A percentile compares a stretch with the other conserved stretches of the same genome.
These are phyloP conservation scores for Castanospermum australe DNA, from an alignment of 306 rosid species.

Conservation along the genomic window DNA sequence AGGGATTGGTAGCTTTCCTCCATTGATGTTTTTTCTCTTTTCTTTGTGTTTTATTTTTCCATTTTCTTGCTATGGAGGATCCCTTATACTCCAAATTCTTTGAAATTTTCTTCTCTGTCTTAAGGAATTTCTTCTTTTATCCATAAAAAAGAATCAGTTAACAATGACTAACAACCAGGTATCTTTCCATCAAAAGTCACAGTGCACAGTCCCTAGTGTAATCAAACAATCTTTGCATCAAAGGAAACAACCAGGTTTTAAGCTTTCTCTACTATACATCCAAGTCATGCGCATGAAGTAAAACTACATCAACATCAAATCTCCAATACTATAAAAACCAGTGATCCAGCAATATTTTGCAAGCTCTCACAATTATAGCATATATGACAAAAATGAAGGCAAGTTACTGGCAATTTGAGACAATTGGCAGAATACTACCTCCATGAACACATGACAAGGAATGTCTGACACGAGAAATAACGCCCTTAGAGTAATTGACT, in stretches of 20 bases:
- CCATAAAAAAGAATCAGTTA: not conserved
- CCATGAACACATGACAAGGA: conserved; percentile 6
- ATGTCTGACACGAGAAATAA: not conserved
- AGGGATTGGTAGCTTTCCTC: no score
- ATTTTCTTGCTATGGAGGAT: no score
- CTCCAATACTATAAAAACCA: conserved; percentile 1
- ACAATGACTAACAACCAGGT: not conserved
- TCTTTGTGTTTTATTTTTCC: no score
- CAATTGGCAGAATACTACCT: not conserved
- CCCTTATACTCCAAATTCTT: no score
- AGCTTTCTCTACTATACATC: conserved; percentile 21
- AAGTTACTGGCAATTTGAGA: conserved; percentile 2
- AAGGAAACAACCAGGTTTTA: conserved; percentile 16
- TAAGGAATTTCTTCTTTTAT: no score
- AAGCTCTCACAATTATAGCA: not conserved
- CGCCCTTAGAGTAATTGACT: not conserved
- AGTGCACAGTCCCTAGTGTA: not conserved
- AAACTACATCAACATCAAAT: not conserved
- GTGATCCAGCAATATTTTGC: not conserved
- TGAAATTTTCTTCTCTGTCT: no score
- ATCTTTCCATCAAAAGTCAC: conserved; percentile 12
- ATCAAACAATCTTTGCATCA: not conserved
- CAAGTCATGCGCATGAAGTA: not conserved
- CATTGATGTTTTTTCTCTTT: not conserved
- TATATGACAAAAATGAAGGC: not conserved